Conservation (phyloP, 2,329 filamentous ascomycete species). For the Xylariaceae sp. region DNA sequence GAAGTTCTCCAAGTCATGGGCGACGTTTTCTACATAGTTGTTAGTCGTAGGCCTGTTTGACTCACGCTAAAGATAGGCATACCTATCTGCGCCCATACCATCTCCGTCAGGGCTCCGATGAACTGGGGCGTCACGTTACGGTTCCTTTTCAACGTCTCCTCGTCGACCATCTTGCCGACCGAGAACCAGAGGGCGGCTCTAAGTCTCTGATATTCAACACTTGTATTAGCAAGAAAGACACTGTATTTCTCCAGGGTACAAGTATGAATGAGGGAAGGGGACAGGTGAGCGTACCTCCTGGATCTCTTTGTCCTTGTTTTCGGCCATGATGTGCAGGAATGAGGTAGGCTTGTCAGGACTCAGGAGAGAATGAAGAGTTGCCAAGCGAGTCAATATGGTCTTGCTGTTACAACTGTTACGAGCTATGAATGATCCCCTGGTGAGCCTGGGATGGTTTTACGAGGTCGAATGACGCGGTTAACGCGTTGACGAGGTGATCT, state of each 20-base stretch:
- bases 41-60: slow-evolving; percentile 9
- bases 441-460: too few relatives aligned
- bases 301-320: slow-evolving; percentile 28
- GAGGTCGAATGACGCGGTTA: too few relatives aligned
- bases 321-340: slow-evolving; percentile 27
- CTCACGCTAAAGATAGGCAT: slow-evolving; percentile 16
- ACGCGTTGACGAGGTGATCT: too few relatives aligned
- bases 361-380: too few relatives aligned
- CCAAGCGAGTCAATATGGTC: too few relatives aligned
- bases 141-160: slow-evolving; percentile 66
- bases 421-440: too few relatives aligned
- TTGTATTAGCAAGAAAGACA: too few relatives aligned
- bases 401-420: too few relatives aligned
- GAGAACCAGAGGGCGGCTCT: slow-evolving; percentile 82
- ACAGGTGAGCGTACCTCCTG: slow-evolving; percentile 23
- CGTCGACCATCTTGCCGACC: slow-evolving; percentile 82
- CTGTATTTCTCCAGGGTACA: too few relatives aligned
- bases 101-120: slow-evolving; percentile 70
- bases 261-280: too few relatives aligned
- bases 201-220: slow-evolving; percentile 54
- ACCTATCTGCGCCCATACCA: slow-evolving; percentile 75
- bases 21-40: slow-evolving; percentile 44
- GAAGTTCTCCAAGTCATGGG: slow-evolving; percentile 51
- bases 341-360: neutral
- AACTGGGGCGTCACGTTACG: slow-evolving; percentile 90